Conservation (phyloP, 2,329 filamentous ascomycete species). For the Colletotrichum horii region DNA sequence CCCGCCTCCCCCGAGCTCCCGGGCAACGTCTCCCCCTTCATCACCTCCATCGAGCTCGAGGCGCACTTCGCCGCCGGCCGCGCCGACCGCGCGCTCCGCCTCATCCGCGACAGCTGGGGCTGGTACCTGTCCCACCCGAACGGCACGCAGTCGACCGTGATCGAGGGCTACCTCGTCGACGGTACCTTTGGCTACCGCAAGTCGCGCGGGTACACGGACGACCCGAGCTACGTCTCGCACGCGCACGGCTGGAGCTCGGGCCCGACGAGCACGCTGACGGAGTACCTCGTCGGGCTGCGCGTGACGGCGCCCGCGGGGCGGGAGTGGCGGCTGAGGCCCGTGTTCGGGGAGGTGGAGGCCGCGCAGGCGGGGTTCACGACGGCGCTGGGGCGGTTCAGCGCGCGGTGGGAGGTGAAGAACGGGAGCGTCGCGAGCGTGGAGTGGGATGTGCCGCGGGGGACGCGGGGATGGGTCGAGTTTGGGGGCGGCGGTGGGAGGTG, state of each 20-base stretch:
- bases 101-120: constrained; percentile 63
- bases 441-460: constrained; percentile 17
- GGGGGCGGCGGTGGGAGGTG: neutral
- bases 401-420: neutral
- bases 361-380: constrained; percentile 21
- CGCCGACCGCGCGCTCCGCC: constrained; percentile 55
- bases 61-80: constrained; percentile 56
- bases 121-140: constrained; percentile 63
- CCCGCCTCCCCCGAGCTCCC: constrained; percentile 61
- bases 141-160: constrained; percentile 62
- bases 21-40: constrained; percentile 63
- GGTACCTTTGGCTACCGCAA: constrained; percentile 63
- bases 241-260: constrained; percentile 56
- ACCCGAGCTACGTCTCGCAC: constrained; percentile 52
- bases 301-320: constrained; percentile 12
- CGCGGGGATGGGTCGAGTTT: constrained; percentile 16
- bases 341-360: constrained; percentile 6
- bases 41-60: constrained; percentile 63
- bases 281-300: constrained; percentile 45
- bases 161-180: constrained; percentile 63
- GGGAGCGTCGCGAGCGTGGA: constrained; percentile 4
- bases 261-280: constrained; percentile 50
- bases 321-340: constrained; percentile 17
- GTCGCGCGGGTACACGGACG: constrained; percentile 54
- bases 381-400: constrained; percentile 12